phyloP scores from a whole-genome alignment of 1,284 basidiomycete species.

The Malassezia equina region DNA sequence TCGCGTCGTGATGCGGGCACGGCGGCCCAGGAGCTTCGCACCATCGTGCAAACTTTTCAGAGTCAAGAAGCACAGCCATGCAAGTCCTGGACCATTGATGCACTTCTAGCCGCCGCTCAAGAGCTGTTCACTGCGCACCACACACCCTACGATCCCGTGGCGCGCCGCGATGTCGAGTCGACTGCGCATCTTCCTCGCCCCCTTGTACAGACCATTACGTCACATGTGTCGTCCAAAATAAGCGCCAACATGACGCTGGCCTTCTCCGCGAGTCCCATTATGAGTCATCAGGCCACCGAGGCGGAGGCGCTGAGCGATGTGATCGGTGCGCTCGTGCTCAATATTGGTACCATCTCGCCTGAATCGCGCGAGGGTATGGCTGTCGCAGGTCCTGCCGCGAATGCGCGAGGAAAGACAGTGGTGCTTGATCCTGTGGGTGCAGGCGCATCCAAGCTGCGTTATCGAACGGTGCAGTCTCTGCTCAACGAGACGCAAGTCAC shows the following conservation, averaged over 20 bases:
- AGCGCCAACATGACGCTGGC: constrained; percentile 85
- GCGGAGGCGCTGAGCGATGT: constrained; percentile 67
- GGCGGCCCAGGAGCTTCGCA: constrained; percentile 52
- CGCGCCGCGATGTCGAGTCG: constrained; percentile 17
- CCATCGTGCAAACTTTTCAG: constrained; percentile 47
- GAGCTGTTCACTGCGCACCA: background rate
- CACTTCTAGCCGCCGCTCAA: background rate
- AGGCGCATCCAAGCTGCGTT: constrained; percentile 69
- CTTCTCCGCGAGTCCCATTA: constrained; percentile 80
- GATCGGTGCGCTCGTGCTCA: constrained; percentile 66
- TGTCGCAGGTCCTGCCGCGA: constrained; percentile 57
- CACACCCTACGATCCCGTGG: background rate
- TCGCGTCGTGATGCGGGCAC: constrained; percentile 58
- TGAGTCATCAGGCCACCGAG: constrained; percentile 60
- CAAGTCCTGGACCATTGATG: background rate
- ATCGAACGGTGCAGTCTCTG: constrained; percentile 58
- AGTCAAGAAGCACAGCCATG: background rate
- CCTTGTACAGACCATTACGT: constrained; percentile 62
- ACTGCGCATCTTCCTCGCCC: constrained; percentile 20
- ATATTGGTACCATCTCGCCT: constrained; percentile 72
- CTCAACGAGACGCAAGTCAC: constrained; percentile 76
- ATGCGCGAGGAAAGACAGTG: constrained; percentile 54
- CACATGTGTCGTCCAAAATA: constrained; percentile 78
- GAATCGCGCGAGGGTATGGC: constrained; percentile 63
- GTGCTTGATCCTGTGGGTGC: constrained; percentile 90